Evolutionary conservation across 768 basidiomycete genomes (phyloP).

Genomic region (Amanita rubescens): DNA sequence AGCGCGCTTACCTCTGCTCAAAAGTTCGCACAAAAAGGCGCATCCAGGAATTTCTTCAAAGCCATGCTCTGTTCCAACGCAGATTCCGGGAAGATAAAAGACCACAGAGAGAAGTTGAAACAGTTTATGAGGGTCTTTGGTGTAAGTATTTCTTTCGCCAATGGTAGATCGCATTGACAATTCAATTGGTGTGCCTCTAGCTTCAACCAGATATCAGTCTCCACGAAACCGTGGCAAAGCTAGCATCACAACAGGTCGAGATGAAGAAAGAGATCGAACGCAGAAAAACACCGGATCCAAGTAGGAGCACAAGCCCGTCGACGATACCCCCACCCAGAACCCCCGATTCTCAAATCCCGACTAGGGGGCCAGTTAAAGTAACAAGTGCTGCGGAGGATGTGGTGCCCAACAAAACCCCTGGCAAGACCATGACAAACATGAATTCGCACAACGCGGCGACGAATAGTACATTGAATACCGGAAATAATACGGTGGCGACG

Average conservation of each 20-base stretch:
- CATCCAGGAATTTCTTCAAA: not conserved
- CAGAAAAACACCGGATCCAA: not conserved
- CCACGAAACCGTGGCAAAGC: conserved; percentile 1
- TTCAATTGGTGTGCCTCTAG: not conserved
- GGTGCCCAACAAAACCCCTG: not conserved
- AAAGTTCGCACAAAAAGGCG: conserved; percentile 1
- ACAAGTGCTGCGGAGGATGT: not conserved
- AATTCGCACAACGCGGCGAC: conserved; percentile 1
- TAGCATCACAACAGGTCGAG: conserved; percentile 5
- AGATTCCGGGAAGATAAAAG: conserved; percentile 3
- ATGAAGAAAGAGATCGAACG: conserved; percentile 1
- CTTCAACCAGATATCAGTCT: conserved; percentile 7
- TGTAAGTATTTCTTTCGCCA: not conserved
- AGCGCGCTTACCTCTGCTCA: not conserved
- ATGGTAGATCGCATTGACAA: not conserved
- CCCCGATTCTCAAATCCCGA: not conserved
- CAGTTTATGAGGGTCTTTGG: conserved; percentile 6
- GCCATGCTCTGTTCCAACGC: not conserved
- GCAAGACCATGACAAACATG: not conserved
- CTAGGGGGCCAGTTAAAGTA: not conserved
- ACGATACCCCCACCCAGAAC: not conserved
- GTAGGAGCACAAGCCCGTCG: not conserved
- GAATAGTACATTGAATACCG: not conserved
- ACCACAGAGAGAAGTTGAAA: conserved; percentile 2
- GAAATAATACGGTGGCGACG: not conserved